Base-by-base conservation (phyloP, 805 yeast genomes). In the Metschnikowia bowlesiae region DNA sequence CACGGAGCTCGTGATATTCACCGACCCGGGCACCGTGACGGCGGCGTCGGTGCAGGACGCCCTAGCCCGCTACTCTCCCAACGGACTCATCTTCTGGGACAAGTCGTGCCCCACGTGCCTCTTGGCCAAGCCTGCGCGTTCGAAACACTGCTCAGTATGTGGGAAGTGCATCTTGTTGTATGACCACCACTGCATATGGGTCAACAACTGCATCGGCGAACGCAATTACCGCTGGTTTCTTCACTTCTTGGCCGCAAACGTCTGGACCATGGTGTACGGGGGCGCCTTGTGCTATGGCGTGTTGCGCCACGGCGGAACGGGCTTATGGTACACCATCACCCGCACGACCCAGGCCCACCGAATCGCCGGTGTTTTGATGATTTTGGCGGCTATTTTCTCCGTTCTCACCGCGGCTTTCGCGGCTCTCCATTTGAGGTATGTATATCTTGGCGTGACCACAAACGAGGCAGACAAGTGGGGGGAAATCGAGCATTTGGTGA, bases 381-480 rank as follows among this genome's bases (percentile, higher is more conserved):
- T 81, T 18, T 59, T 84, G 39, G 70, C 80, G n/a, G 62, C 66
- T 1, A 48, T 74, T 13, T 73, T 82, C 50, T 65, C 73, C 2
- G 51, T 77, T 1, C 65, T 82, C n/a, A 68, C 76, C 1, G 46
- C 56, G 1, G 53, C 67, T n/a, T 79, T 79, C 58, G 40, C 77
- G 0, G 65, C 78, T 28, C 50, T 51, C 43, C 41, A 49, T 46
- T 37, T 81, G 28, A 61, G 73, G 32, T 74, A 80, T 54, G 68
- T 86, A 2, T 76, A 74, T 54, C 72, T 78, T 39, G 96, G 96
- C 0, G 83, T 83, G 63, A 86, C 94, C 10, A 84, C 91, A 4
- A 85, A 84, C 59, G 96, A 87, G 64, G 69, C 79, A 14, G 81
- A 74, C 46, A 87, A 87, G 61, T 87, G 95, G 95, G 78, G 70